Conservation (phyloP, 257 asterid genomes). For the Prunella vulgaris region DNA sequence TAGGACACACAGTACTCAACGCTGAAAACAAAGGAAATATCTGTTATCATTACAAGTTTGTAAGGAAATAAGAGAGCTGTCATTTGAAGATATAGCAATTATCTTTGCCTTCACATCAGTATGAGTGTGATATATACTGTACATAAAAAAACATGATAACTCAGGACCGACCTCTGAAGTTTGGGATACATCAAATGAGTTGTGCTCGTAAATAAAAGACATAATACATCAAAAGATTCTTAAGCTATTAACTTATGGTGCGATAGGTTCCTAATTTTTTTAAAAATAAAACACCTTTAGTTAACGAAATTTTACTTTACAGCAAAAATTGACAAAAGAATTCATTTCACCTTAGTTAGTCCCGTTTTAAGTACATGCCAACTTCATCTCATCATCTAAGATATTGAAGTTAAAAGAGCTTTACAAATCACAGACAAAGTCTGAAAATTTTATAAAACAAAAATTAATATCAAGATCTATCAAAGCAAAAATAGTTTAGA, state of each 20-base stretch:
- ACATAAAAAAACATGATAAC: background rate
- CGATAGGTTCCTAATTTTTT: too few species aligned
- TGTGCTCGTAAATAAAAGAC: background rate
- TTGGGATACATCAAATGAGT: background rate
- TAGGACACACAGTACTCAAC: conserved; percentile 81
- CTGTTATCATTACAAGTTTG: conserved; percentile 13
- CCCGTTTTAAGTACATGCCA: background rate
- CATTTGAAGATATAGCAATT: background rate
- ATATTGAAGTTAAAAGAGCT: too few species aligned
- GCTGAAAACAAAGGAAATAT: conserved; percentile 37
- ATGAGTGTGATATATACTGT: background rate
- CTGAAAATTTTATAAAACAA: too few species aligned
- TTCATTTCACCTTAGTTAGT: background rate
- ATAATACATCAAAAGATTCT: too few species aligned
- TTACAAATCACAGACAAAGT: too few species aligned
- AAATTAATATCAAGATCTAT: too few species aligned
- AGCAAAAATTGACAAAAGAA: too few species aligned
- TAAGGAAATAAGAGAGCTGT: background rate
- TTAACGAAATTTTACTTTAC: too few species aligned
- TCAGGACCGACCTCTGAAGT: background rate
- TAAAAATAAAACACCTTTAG: too few species aligned
- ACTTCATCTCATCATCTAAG: too few species aligned
- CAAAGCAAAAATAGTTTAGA: too few species aligned
- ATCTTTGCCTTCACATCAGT: background rate
- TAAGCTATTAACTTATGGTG: too few species aligned